Evolutionary conservation across 139 green algal species (phyloP).

Genomic region (Chlamydomonas applanata): DNA sequence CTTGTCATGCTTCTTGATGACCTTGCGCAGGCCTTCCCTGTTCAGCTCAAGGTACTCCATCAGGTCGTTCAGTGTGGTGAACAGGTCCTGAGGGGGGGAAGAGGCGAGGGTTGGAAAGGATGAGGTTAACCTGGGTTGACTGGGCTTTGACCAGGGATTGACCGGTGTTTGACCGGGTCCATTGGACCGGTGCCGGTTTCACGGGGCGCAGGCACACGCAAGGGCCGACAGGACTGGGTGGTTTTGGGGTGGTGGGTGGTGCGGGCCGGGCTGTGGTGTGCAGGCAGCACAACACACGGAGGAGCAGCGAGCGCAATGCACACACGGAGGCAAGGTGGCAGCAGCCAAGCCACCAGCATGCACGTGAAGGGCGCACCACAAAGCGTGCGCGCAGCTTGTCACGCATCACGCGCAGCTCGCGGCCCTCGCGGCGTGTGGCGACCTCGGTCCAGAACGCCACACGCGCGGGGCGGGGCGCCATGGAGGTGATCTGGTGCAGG

Average conservation of each 20-base stretch:
- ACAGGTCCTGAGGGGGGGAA: conserved; percentile 44
- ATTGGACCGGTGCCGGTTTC: too few species aligned
- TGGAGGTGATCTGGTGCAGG: not conserved
- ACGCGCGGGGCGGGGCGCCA: not conserved
- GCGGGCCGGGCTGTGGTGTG: too few species aligned
- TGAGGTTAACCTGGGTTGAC: too few species aligned
- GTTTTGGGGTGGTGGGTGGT: too few species aligned
- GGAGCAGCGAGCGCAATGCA: too few species aligned
- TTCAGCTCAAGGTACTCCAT: conserved; percentile 60
- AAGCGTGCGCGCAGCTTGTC: conserved; percentile 20
- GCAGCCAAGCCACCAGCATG: too few species aligned
- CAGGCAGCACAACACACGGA: too few species aligned
- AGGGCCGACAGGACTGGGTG: too few species aligned
- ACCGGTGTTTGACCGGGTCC: too few species aligned
- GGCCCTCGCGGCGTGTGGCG: not conserved
- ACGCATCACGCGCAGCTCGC: not conserved
- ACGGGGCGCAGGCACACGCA: too few species aligned
- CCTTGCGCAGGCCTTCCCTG: conserved; percentile 67
- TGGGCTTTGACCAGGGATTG: too few species aligned
- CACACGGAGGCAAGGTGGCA: not conserved
- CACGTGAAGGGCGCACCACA: conserved; percentile 10
- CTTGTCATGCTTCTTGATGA: conserved; percentile 83
- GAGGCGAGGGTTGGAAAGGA: too few species aligned
- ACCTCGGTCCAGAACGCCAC: not conserved
- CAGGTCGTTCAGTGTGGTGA: conserved; percentile 45